phyloP scores from a whole-genome alignment of 2,329 filamentous ascomycete species.

The Thermoascus crustaceus region DNA sequence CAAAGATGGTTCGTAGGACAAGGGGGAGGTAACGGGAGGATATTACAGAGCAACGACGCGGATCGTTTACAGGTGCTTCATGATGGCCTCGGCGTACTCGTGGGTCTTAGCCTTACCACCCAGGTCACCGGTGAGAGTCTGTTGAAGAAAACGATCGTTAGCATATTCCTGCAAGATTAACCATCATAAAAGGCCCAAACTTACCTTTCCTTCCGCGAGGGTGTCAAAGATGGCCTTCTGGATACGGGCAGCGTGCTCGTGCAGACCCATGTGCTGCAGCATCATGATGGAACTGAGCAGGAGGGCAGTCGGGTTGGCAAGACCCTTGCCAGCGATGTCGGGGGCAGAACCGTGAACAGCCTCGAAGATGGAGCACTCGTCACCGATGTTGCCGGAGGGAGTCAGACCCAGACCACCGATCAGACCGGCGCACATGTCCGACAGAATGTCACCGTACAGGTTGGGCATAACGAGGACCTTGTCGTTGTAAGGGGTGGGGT shows the following conservation, averaged over 20 bases:
- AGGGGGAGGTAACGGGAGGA: conserved; percentile 24
- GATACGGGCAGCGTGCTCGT: conserved; percentile 74
- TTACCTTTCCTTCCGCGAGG: conserved; percentile 84
- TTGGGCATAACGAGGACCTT: conserved; percentile 98
- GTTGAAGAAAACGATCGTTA: conserved; percentile 10
- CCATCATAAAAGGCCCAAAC: too few relatives aligned
- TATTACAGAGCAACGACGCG: conserved; percentile 24
- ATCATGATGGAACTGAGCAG: conserved; percentile 98
- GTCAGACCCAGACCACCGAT: conserved; percentile 96
- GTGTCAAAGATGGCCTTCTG: conserved; percentile 94
- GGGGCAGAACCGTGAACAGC: conserved; percentile 96
- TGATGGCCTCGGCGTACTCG: conserved; percentile 91
- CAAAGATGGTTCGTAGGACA: conserved; percentile 16
- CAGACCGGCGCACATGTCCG: conserved; percentile 97
- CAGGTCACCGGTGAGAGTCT: conserved; percentile 84
- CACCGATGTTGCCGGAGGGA: conserved; percentile 96
- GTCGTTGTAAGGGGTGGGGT: conserved; percentile 95
- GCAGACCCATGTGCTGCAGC: conserved; percentile 95
- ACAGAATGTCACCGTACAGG: conserved; percentile 98
- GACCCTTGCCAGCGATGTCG: conserved; percentile 89
- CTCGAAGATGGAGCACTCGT: conserved; percentile 99
- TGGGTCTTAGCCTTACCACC: conserved; percentile 93
- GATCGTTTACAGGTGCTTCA: conserved; percentile 49
- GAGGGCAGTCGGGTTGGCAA: conserved; percentile 95
- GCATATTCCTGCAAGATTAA: too few relatives aligned